Evolutionary conservation across 1,284 basidiomycete genomes (phyloP).

Genomic region (Anthracocystis panici-leucophaei): DNA sequence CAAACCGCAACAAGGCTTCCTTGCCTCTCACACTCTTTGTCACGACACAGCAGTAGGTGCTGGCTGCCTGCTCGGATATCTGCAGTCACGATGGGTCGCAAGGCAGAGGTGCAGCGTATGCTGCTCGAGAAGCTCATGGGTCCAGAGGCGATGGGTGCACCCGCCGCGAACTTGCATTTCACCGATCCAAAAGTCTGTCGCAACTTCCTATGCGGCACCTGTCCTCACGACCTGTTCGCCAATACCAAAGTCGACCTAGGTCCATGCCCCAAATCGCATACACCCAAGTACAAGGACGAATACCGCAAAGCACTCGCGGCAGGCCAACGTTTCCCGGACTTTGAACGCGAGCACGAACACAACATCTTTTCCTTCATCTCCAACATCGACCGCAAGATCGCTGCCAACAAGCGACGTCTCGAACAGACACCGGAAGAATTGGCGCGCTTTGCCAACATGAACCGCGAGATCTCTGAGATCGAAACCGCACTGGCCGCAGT

Average conservation of each 20-base stretch:
- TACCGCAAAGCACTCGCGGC: constrained; percentile 83
- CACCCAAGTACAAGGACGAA: constrained; percentile 91
- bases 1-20: not conserved
- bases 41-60: constrained; percentile 8
- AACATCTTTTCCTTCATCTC: constrained; percentile 96
- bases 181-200: constrained; percentile 98
- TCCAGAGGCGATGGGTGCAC: constrained; percentile 63
- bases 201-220: constrained; percentile 97
- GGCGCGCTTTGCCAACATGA: constrained; percentile 96
- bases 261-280: constrained; percentile 95
- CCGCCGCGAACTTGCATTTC: constrained; percentile 80
- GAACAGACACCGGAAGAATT: constrained; percentile 99
- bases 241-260: constrained; percentile 99
- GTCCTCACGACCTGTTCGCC: constrained; percentile 95
- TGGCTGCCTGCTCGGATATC: not conserved
- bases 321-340: constrained; percentile 70
- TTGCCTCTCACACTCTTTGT: not conserved
- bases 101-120: constrained; percentile 87
- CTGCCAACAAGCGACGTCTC: constrained; percentile 89
- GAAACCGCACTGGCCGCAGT: constrained; percentile 98
- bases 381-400: constrained; percentile 96
- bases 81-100: constrained; percentile 61
- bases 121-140: constrained; percentile 78
- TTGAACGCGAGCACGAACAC: constrained; percentile 78
- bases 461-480: constrained; percentile 99